Evolutionary conservation across 2,329 filamentous ascomycete species (phyloP).

Genomic region (Colletotrichum sp.): DNA sequence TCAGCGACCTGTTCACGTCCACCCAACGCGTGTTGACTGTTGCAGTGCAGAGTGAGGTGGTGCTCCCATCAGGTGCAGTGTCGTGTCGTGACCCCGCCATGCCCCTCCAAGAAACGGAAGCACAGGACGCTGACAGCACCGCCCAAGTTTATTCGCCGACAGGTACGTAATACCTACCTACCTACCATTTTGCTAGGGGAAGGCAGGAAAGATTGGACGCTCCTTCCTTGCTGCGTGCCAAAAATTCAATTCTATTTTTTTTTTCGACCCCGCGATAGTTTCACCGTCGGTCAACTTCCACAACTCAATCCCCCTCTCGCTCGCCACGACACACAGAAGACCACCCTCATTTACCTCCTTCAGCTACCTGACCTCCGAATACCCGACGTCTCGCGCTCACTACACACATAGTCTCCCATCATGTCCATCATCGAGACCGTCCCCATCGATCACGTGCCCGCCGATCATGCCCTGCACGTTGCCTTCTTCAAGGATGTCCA

Average conservation of each 20-base stretch:
- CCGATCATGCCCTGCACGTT: conserved; percentile 70
- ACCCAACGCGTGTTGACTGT: background rate
- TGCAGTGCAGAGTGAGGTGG: no score
- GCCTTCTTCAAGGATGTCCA: conserved; percentile 77
- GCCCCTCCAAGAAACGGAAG: background rate
- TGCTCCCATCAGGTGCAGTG: background rate
- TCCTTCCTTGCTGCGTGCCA: background rate
- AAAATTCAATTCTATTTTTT: background rate
- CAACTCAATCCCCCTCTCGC: background rate
- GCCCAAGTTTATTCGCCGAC: background rate
- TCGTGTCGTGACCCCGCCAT: background rate
- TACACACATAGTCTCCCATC: background rate
- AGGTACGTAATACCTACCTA: background rate
- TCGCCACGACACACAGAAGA: background rate
- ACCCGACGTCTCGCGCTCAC: background rate
- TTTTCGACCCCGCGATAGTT: background rate
- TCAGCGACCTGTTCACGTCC: background rate
- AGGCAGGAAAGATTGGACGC: background rate
- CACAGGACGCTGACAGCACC: background rate
- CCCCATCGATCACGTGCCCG: conserved; percentile 76
- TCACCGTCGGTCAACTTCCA: background rate
- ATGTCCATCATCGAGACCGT: conserved; percentile 63
- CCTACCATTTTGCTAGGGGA: background rate
- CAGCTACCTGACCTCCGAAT: background rate
- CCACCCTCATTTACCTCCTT: background rate